These are phyloP conservation scores for Cladophialophora psammophila DNA, from an alignment of 2,329 filamentous ascomycete genomes.

Conservation along the genomic window DNA sequence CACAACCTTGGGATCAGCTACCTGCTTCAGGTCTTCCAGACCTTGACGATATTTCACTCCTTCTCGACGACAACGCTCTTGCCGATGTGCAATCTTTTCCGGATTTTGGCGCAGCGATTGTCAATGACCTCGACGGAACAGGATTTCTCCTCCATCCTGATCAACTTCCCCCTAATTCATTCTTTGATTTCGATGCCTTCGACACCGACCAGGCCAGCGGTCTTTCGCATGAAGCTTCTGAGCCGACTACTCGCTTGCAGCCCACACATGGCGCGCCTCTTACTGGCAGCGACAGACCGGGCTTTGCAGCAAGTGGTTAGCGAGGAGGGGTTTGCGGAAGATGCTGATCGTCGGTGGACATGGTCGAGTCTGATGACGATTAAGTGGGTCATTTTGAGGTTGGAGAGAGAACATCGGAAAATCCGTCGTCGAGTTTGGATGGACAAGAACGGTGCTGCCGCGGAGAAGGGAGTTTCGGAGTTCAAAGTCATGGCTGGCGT, in stretches of 20 bases:
- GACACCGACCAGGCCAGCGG: constrained; percentile 51
- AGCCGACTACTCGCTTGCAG: constrained; percentile 60
- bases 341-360: constrained; percentile 47
- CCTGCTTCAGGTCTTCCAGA: constrained; percentile 68
- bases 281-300: constrained; percentile 61
- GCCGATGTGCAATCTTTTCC: constrained; percentile 72
- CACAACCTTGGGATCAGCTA: constrained; percentile 47
- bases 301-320: constrained; percentile 60
- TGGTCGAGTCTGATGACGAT: constrained; percentile 58
- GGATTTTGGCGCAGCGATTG: constrained; percentile 77
- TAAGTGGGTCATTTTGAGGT: constrained; percentile 54
- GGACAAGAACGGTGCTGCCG: constrained; percentile 1
- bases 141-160: constrained; percentile 53
- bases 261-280: constrained; percentile 62
- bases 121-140: constrained; percentile 70
- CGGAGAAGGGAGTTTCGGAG: constrained; percentile 21
- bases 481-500: constrained; percentile 43
- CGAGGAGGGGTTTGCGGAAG: constrained; percentile 48
- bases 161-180: constrained; percentile 60
- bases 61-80: constrained; percentile 69
- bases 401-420: constrained; percentile 48
- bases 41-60: constrained; percentile 69
- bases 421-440: constrained; percentile 43
- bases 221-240: constrained; percentile 59
- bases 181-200: constrained; percentile 64